Evolutionary conservation across 768 basidiomycete genomes (phyloP).

Genomic region (Russula foetens): DNA sequence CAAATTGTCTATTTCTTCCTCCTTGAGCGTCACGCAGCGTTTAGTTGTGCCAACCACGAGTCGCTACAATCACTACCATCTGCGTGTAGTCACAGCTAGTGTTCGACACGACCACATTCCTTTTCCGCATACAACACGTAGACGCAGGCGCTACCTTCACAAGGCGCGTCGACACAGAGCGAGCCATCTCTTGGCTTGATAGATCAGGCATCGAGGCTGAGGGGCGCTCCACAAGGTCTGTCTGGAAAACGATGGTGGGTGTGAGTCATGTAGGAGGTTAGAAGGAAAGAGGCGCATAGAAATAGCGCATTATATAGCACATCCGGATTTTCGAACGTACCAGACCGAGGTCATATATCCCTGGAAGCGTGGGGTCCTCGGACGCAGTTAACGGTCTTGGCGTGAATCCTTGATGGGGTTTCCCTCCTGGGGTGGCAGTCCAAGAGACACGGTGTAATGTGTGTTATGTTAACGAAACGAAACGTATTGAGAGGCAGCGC

Average conservation of each 20-base stretch:
- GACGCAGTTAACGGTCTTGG: constrained; percentile 39
- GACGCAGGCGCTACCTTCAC: constrained; percentile 51
- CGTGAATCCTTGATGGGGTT: constrained; percentile 44
- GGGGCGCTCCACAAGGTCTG: constrained; percentile 65
- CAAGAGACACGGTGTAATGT: neutral
- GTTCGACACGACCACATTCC: constrained; percentile 46
- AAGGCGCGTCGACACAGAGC: constrained; percentile 49
- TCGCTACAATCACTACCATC: neutral
- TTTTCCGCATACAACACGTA: constrained; percentile 65
- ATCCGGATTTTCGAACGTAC: constrained; percentile 33
- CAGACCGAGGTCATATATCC: constrained; percentile 52
- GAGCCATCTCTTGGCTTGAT: constrained; percentile 40
- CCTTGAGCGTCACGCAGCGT: neutral
- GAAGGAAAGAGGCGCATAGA: neutral
- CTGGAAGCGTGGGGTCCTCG: constrained; percentile 55
- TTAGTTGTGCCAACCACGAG: too few species aligned
- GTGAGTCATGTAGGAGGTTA: neutral
- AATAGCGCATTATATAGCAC: too few species aligned
- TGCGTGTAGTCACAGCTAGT: constrained; percentile 15
- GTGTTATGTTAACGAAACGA: neutral
- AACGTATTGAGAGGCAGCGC: too few species aligned
- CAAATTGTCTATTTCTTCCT: neutral
- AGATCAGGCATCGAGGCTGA: constrained; percentile 57
- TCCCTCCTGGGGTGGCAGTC: neutral
- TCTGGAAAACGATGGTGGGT: constrained; percentile 35